These are phyloP conservation scores for Lactarius evosmus DNA, from an alignment of 768 basidiomycete species.

Conservation along the genomic window DNA sequence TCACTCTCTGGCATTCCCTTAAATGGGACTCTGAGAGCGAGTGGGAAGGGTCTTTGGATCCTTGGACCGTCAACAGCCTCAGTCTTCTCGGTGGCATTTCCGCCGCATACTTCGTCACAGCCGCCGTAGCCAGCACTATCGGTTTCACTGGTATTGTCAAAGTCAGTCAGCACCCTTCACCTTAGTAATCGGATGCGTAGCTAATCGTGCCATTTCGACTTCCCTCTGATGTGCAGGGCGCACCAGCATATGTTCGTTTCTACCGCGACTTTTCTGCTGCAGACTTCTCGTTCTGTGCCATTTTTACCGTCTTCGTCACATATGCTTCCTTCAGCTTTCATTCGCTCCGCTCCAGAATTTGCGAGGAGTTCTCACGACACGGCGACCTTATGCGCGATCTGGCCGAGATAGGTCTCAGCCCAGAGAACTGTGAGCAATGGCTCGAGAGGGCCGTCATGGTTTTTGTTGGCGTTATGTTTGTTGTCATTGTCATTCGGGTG, in stretches of 20 bases:
- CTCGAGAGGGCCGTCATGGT: conserved; percentile 63
- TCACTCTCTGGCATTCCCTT: conserved; percentile 44
- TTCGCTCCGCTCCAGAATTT: conserved; percentile 55
- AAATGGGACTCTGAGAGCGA: conserved; percentile 48
- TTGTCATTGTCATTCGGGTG: conserved; percentile 66
- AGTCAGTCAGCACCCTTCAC: conserved; percentile 47
- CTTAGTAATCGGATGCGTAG: conserved; percentile 2
- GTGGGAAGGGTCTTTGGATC: conserved; percentile 45
- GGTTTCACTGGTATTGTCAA: conserved; percentile 69
- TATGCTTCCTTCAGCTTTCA: conserved; percentile 56
- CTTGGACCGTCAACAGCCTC: conserved; percentile 42
- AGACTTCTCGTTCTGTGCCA: conserved; percentile 67
- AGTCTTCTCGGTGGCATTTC: conserved; percentile 58
- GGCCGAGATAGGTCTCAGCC: conserved; percentile 65
- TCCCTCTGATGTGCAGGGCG: conserved; percentile 42
- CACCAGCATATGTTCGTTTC: conserved; percentile 64
- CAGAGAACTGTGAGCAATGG: conserved; percentile 82
- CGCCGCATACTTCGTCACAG: conserved; percentile 62
- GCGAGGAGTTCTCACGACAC: conserved; percentile 72
- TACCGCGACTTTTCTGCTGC: conserved; percentile 82
- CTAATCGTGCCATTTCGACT: neutral
- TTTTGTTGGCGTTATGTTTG: conserved; percentile 53
- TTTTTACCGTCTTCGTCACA: conserved; percentile 53
- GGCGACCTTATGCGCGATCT: conserved; percentile 71
- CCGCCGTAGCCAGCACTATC: conserved; percentile 58